Conservation (phyloP, 163 green algal genomes). For the Prototheca stagnorum region DNA sequence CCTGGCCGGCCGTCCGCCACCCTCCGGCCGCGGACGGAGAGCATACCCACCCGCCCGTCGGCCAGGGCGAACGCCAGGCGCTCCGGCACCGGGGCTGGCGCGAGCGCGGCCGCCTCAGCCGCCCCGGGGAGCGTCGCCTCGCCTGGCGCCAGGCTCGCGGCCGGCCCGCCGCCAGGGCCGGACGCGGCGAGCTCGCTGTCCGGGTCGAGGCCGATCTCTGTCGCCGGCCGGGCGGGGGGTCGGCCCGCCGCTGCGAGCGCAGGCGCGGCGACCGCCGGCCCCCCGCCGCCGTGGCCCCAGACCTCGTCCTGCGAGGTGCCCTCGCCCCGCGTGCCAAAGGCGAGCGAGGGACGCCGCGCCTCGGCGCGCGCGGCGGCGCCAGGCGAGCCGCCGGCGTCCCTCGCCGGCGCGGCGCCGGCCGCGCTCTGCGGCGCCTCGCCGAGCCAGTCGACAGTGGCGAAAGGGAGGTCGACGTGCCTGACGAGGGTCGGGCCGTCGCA, state of each 20-base stretch:
- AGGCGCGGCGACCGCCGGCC: background rate
- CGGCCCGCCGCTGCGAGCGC: background rate
- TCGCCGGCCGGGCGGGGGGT: conserved; percentile 1
- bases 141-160: no score
- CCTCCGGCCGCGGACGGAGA: conserved; percentile 32
- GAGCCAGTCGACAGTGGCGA: conserved; percentile 42
- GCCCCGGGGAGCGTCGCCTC: no score
- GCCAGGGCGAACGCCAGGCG: conserved; percentile 45
- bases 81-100: conserved; percentile 25
- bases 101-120: background rate
- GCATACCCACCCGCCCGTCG: conserved; percentile 47
- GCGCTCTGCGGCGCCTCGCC: background rate
- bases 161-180: no score
- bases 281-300: background rate
- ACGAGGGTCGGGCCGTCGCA: conserved; percentile 12
- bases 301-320: no score
- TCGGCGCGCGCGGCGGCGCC: conserved; percentile 1
- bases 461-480: conserved; percentile 62
- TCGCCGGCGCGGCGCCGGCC: background rate
- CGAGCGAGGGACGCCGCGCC: no score
- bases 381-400: background rate
- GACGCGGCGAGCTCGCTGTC: no score
- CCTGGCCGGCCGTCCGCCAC: conserved; percentile 36
- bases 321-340: no score
- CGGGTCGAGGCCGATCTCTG: no score